phyloP scores from a whole-genome alignment of 2,329 filamentous ascomycete genomes.

The Fusarium virguliforme region DNA sequence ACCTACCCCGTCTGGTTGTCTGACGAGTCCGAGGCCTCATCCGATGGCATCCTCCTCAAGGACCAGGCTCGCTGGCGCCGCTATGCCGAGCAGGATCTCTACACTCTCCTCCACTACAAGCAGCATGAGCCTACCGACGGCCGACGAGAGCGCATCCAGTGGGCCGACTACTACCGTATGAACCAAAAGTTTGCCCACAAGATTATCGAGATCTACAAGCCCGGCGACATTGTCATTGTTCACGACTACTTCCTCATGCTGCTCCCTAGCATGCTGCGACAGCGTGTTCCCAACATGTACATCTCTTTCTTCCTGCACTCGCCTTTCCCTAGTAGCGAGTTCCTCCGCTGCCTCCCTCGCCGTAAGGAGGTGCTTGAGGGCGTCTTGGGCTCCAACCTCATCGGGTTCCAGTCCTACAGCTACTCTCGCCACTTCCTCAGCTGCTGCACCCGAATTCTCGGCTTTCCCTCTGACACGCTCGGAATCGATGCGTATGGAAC shows the following conservation, averaged over 20 bases:
- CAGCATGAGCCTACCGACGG: slow-evolving; percentile 92
- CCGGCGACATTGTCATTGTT: slow-evolving; percentile 91
- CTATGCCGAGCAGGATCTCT: slow-evolving; percentile 92
- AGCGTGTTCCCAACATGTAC: slow-evolving; percentile 89
- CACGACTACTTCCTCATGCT: slow-evolving; percentile 96
- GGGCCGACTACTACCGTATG: slow-evolving; percentile 94
- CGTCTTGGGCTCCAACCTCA: slow-evolving; percentile 90
- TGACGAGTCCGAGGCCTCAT: slow-evolving; percentile 78
- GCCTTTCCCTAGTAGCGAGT: slow-evolving; percentile 96
- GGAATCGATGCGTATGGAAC: slow-evolving; percentile 92
- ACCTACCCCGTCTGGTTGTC: slow-evolving; percentile 92
- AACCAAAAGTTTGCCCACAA: slow-evolving; percentile 93
- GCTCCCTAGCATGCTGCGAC: slow-evolving; percentile 88
- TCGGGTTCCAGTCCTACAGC: slow-evolving; percentile 96
- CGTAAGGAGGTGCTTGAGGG: slow-evolving; percentile 93
- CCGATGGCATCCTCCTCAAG: slow-evolving; percentile 80
- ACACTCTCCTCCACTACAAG: slow-evolving; percentile 96
- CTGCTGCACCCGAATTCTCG: slow-evolving; percentile 91
- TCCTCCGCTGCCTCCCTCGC: slow-evolving; percentile 88
- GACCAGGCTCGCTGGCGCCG: slow-evolving; percentile 90
- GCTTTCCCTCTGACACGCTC: slow-evolving; percentile 88
- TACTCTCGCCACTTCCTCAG: slow-evolving; percentile 96
- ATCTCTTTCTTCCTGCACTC: slow-evolving; percentile 96
- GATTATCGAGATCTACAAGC: slow-evolving; percentile 90
- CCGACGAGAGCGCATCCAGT: slow-evolving; percentile 83